Conservation (phyloP, 108 stramenopile genomes). For the Chaetoceros tenuissimus region DNA sequence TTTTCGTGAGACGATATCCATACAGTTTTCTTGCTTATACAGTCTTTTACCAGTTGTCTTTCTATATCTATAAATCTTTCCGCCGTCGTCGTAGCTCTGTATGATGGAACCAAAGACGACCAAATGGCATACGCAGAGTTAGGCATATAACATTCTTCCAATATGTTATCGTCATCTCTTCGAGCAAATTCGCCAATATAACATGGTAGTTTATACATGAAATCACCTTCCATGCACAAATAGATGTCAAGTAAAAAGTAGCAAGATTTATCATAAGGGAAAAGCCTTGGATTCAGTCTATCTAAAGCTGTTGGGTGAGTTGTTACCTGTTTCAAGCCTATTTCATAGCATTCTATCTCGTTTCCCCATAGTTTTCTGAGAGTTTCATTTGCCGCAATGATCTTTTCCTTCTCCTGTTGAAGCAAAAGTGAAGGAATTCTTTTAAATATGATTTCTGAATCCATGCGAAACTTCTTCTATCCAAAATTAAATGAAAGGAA, state of each 20-base stretch:
- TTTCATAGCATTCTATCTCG: not conserved
- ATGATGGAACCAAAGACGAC: not conserved
- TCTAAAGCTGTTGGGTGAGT: not conserved
- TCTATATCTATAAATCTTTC: not conserved
- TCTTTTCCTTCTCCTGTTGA: too few species aligned
- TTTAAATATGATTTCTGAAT: too few species aligned
- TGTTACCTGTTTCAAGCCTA: not conserved
- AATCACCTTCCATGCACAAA: not conserved
- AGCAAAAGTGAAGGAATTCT: too few species aligned
- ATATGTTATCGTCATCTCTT: not conserved
- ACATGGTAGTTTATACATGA: not conserved
- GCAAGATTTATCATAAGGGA: not conserved
- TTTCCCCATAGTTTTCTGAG: too few species aligned
- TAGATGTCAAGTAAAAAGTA: not conserved
- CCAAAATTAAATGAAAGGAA: too few species aligned
- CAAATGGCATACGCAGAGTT: not conserved
- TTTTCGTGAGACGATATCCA: not conserved
- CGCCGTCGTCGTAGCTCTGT: not conserved
- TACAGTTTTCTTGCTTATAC: not conserved
- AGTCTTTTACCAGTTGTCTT: not conserved
- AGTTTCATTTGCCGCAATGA: too few species aligned
- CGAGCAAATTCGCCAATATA: not conserved
- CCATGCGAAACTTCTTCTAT: too few species aligned
- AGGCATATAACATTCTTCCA: not conserved
- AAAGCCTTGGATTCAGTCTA: not conserved